phyloP scores from a whole-genome alignment of 2,329 filamentous ascomycete species.

The Cercospora sojina region DNA sequence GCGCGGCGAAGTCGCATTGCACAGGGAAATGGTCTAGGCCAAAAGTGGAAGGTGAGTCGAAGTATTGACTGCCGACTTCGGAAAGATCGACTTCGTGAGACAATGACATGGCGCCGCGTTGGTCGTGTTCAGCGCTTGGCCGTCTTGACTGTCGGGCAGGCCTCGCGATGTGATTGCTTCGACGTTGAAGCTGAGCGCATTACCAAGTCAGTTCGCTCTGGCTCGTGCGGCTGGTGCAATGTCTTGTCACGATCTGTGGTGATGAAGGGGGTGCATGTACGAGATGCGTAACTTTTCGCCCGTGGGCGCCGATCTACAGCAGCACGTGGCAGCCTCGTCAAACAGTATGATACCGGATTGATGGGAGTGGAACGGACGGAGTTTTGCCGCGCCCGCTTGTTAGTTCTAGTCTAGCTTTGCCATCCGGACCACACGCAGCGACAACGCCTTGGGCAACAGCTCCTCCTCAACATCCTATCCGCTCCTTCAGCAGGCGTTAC shows the following conservation, averaged over 20 bases:
- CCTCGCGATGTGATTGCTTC: background rate
- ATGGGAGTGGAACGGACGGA: background rate
- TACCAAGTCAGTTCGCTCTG: constrained; percentile 1
- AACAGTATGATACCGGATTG: background rate
- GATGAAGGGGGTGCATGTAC: background rate
- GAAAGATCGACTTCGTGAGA: constrained; percentile 12
- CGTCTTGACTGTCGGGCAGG: background rate
- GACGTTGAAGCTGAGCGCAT: background rate
- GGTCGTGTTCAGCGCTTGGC: constrained; percentile 3
- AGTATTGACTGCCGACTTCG: constrained; percentile 16
- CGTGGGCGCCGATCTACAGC: background rate
- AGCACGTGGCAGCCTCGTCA: constrained; percentile 3
- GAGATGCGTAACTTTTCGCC: background rate
- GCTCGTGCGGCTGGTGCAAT: background rate
- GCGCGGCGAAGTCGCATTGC: constrained; percentile 2
- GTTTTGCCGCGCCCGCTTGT: background rate
- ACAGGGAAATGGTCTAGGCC: constrained; percentile 5
- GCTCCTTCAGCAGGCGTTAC: background rate
- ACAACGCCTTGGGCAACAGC: background rate
- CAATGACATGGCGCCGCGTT: background rate
- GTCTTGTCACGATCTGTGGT: background rate
- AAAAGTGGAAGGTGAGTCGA: constrained; percentile 1
- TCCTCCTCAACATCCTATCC: background rate
- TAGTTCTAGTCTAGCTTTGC: no score
- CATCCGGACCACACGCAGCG: background rate